A percentile compares a stretch with the other conserved stretches of the same genome.
phyloP scores from a whole-genome alignment of 345 rosid species.

The Acer campestre region DNA sequence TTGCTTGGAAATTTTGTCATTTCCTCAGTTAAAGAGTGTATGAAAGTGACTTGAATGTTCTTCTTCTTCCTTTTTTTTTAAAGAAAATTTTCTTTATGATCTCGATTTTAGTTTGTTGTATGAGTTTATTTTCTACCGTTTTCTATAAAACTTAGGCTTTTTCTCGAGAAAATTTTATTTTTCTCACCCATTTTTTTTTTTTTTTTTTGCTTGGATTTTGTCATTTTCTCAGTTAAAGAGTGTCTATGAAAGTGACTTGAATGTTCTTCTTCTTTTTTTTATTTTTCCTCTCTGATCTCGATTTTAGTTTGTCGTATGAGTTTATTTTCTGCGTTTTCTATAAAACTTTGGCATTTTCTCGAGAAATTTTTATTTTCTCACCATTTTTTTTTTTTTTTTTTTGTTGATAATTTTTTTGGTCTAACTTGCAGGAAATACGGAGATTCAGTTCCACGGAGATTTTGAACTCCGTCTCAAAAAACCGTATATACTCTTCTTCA shows the following conservation, averaged over 20 bases:
- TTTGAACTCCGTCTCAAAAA: constrained; percentile 21
- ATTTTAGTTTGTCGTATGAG: neutral
- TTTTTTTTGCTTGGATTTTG: neutral
- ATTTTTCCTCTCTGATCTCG: neutral
- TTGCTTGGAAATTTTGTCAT: constrained; percentile 2
- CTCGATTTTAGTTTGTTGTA: neutral
- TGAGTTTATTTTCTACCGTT: neutral
- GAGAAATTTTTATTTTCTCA: neutral
- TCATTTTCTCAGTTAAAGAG: constrained; percentile 13
- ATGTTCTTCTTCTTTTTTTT: neutral
- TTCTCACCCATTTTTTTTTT: too few species aligned
- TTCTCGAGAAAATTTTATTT: neutral
- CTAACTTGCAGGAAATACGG: constrained; percentile 33
- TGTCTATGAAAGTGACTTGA: neutral
- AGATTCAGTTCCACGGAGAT: constrained; percentile 27
- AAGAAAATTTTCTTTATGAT: too few species aligned
- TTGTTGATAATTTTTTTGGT: neutral
- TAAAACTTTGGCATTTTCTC: neutral
- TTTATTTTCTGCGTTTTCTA: neutral
- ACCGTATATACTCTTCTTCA: constrained; percentile 19
- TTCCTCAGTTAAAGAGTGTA: constrained; percentile 4
- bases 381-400: neutral
- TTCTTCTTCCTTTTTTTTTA: neutral
- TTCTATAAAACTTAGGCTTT: neutral
- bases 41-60: neutral